Evolutionary conservation across 1,139 yeast species (phyloP), one percentile per base, ranked within the genome.

Genomic region (Starmera stellimalicola): DNA sequence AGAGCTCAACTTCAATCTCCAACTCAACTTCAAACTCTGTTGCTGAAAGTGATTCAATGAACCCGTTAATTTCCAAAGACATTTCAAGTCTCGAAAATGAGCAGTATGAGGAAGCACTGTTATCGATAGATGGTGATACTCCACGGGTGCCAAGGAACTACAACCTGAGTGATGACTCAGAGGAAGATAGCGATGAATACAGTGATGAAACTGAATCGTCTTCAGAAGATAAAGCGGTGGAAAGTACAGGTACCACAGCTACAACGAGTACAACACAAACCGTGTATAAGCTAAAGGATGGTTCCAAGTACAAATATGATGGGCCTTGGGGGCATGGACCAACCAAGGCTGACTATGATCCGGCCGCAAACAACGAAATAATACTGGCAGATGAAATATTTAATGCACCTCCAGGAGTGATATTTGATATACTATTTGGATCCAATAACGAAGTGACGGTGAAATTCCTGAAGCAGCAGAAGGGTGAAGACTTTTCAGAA

Each of bases 391-490:
- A 68, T 8, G 76, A 77, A 22, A 63, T 63, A 1, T 55, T 84
- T 26, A 60, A 67, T 28, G 94, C 93, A 0, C 94, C 97, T 1
- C 60, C 93, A 2, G 96, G 96, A 2, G 73, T 74, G 0, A 71
- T 87, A 0, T 84, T 65, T 49, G 68, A 66, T 33, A 46, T 88
- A 17, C 43, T 91, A 30, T 88, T 81, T 57, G 95, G 96, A 18
- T 62, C 69, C 8, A 40, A 41, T 41, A 84, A 82, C 3, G 55
- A 70, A 1, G 73, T 81, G 51, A 65, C 70, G 41, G 54, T 68
- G 31, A 68, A 68, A 6, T 57, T 60, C 39, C 57, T 82, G 36
- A 72, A 73, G 34, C 67, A 70, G 10, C 91, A 81, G 48, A 81
- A 78, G 49, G 83, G 87, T 44, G 65, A 70, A 25, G 84, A 83